phyloP scores from a whole-genome alignment of 2,329 filamentous ascomycete species.

The Aspergillus pseudotamarii region DNA sequence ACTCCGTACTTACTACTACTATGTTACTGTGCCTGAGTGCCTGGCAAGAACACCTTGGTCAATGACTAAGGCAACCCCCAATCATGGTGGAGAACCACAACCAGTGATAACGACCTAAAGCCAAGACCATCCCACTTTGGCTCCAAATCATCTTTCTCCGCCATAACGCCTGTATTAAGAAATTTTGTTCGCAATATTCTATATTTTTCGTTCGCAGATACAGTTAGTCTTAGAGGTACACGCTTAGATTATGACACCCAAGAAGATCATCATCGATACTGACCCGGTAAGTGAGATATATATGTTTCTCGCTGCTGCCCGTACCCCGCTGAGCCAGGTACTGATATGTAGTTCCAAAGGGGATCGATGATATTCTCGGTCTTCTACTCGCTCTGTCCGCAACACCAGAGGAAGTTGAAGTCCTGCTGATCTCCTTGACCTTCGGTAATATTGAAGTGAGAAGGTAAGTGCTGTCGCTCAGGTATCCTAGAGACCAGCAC shows the following conservation, averaged over 20 bases:
- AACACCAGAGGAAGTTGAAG: conserved; percentile 79
- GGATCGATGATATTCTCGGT: conserved; percentile 89
- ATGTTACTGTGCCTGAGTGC: neutral
- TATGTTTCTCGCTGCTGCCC: neutral
- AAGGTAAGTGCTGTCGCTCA: conserved; percentile 55
- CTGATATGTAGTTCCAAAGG: conserved; percentile 41
- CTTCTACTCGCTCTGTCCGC: conserved; percentile 84
- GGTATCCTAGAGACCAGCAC: neutral
- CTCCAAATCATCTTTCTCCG: conserved; percentile 5
- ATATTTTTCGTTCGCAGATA: neutral
- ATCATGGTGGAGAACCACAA: conserved; percentile 17
- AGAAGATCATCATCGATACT: conserved; percentile 91
- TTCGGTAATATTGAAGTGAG: conserved; percentile 92
- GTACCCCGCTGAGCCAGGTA: neutral
- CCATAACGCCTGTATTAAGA: neutral
- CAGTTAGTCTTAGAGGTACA: too few species aligned
- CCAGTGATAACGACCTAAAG: conserved; percentile 12
- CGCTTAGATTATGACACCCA: conserved; percentile 29
- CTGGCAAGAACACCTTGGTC: neutral
- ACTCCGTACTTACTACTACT: too few species aligned
- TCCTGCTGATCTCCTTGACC: conserved; percentile 83
- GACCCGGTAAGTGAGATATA: conserved; percentile 69
- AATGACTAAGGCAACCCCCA: neutral
- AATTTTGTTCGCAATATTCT: neutral
- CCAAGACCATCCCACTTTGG: conserved; percentile 23